Evolutionary conservation across 2,329 filamentous ascomycete species (phyloP).

Genomic region (Aureobasidium sp.): DNA sequence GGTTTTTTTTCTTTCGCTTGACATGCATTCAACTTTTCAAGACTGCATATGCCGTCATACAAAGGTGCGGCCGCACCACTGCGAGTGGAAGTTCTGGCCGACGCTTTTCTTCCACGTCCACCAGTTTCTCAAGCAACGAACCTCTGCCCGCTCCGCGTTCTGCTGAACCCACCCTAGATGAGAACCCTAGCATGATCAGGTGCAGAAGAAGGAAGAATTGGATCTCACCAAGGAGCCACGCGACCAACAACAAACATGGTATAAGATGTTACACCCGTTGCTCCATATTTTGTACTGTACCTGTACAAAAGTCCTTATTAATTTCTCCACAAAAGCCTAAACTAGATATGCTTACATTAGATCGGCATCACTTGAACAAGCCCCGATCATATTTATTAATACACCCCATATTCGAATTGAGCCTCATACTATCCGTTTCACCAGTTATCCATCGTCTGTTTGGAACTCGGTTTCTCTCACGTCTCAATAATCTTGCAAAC

Average conservation of each 20-base stretch:
- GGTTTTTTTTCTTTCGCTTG: slow-evolving; percentile 1
- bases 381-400: slow-evolving; percentile 11
- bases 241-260: background rate
- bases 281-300: slow-evolving; percentile 8
- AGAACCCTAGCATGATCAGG: background rate
- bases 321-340: slow-evolving; percentile 13
- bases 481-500: background rate
- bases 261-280: background rate
- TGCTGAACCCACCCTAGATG: background rate
- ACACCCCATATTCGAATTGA: slow-evolving; percentile 1
- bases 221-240: background rate
- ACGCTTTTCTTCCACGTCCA: background rate
- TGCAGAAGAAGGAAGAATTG: background rate
- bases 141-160: background rate
- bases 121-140: slow-evolving; percentile 8
- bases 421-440: slow-evolving; percentile 7
- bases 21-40: background rate
- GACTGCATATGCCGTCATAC: slow-evolving; percentile 13
- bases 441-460: slow-evolving; percentile 4
- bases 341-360: slow-evolving; percentile 12
- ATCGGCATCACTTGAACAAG: slow-evolving; percentile 12
- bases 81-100: background rate
- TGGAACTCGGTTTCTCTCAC: background rate
- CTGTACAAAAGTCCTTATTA: background rate
- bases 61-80: background rate